Evolutionary conservation across 805 yeast species (phyloP).

Genomic region (Candida andamanensis): DNA sequence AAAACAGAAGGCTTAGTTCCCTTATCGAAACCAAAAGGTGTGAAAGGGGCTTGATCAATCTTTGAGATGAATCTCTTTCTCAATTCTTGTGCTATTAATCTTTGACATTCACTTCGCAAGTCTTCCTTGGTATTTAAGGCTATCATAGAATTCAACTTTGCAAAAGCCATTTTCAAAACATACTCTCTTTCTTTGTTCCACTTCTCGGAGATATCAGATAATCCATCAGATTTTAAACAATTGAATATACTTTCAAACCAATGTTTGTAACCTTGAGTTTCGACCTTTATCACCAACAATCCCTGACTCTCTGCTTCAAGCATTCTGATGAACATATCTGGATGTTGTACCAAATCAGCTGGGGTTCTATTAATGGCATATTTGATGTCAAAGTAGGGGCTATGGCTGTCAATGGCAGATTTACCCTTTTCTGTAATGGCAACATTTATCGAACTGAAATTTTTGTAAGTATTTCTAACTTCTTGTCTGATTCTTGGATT

Average conservation of each 20-base stretch:
- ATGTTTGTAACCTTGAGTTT: constrained; percentile 38
- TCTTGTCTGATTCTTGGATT: constrained; percentile 76
- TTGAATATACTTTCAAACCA: constrained; percentile 39
- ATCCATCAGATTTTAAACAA: constrained; percentile 69
- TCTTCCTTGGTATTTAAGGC: constrained; percentile 78
- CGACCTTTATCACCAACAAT: constrained; percentile 60
- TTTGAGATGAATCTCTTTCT: constrained; percentile 64
- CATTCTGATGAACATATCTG: constrained; percentile 85
- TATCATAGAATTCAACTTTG: constrained; percentile 60
- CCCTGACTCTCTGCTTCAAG: constrained; percentile 84
- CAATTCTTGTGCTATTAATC: constrained; percentile 60
- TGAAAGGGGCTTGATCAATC: constrained; percentile 90
- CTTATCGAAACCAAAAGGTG: constrained; percentile 68
- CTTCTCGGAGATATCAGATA: constrained; percentile 64
- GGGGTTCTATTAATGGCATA: constrained; percentile 82
- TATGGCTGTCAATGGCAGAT: constrained; percentile 68
- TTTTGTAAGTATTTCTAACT: constrained; percentile 57
- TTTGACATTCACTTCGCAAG: constrained; percentile 69
- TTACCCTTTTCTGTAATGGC: constrained; percentile 70
- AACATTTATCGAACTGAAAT: constrained; percentile 65
- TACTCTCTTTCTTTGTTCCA: constrained; percentile 79
- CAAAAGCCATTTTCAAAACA: constrained; percentile 63
- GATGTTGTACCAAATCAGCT: constrained; percentile 64
- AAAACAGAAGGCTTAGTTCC: constrained; percentile 85
- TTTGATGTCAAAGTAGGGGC: constrained; percentile 84